phyloP scores from a whole-genome alignment of 257 asterid genomes.

The Solanum gracilifrons region DNA sequence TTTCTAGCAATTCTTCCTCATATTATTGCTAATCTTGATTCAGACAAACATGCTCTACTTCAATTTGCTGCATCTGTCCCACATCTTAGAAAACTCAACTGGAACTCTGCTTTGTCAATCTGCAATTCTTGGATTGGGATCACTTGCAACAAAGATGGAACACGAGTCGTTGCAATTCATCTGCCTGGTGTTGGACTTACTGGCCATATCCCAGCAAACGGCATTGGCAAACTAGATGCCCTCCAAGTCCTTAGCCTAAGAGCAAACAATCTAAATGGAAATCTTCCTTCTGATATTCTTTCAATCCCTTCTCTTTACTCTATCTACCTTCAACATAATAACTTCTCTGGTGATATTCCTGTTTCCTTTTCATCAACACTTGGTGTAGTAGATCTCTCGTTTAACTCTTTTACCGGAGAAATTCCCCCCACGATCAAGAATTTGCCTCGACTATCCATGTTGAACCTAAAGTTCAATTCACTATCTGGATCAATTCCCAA shows the following conservation, averaged over 20 bases:
- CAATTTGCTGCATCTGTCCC: conserved; percentile 50
- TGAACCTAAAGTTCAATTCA: conserved; percentile 50
- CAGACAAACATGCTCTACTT: conserved; percentile 59
- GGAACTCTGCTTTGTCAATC: conserved; percentile 29
- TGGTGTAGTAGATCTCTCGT: conserved; percentile 50
- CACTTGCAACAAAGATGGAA: conserved; percentile 39
- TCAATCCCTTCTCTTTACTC: conserved; percentile 53
- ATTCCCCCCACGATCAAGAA: conserved; percentile 27
- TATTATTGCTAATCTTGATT: conserved; percentile 31
- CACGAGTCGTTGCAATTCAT: conserved; percentile 49
- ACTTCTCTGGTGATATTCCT: conserved; percentile 65
- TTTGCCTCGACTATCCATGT: conserved; percentile 31
- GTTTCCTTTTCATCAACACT: conserved; percentile 32
- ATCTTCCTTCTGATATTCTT: conserved; percentile 51
- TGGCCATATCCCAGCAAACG: conserved; percentile 52
- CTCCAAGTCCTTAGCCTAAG: conserved; percentile 61
- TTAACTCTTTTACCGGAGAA: conserved; percentile 52
- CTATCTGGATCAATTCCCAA: conserved; percentile 45
- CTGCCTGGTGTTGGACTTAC: conserved; percentile 70
- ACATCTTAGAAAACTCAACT: conserved; percentile 53
- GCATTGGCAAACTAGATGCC: conserved; percentile 47
- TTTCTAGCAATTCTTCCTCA: conserved; percentile 12
- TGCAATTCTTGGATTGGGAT: conserved; percentile 80
- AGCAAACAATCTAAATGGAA: conserved; percentile 57
- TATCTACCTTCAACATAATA: conserved; percentile 59